These are phyloP conservation scores for Fusarium globosum DNA, from an alignment of 2,329 filamentous ascomycete species.

Conservation along the genomic window DNA sequence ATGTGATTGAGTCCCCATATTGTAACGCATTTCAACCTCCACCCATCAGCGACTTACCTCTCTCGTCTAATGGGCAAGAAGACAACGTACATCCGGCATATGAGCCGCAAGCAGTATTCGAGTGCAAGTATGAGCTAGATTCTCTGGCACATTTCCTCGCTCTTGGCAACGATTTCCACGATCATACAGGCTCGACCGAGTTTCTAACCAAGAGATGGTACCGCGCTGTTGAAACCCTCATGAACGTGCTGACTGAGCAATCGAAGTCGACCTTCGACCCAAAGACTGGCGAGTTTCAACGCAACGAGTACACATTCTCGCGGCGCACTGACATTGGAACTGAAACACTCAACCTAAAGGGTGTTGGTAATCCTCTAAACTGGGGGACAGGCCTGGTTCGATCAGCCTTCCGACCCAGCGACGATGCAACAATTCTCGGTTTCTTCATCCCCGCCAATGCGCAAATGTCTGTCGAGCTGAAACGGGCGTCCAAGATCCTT, in stretches of 20 bases:
- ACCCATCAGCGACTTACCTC: slow-evolving; percentile 78
- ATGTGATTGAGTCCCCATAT: slow-evolving; percentile 93
- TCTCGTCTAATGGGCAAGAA: slow-evolving; percentile 81
- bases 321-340: slow-evolving; percentile 84
- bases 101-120: slow-evolving; percentile 87
- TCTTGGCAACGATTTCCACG: slow-evolving; percentile 86
- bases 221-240: slow-evolving; percentile 77
- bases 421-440: slow-evolving; percentile 93
- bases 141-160: slow-evolving; percentile 92
- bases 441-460: slow-evolving; percentile 97
- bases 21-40: slow-evolving; percentile 99
- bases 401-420: slow-evolving; percentile 92
- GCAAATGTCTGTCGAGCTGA: slow-evolving; percentile 92
- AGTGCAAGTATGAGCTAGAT: slow-evolving; percentile 99
- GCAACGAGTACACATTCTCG: slow-evolving; percentile 89
- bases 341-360: slow-evolving; percentile 85
- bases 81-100: slow-evolving; percentile 89
- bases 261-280: slow-evolving; percentile 83
- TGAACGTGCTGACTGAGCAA: slow-evolving; percentile 81
- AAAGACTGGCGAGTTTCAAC: slow-evolving; percentile 69
- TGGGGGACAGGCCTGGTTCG: slow-evolving; percentile 85
- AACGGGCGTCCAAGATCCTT: slow-evolving; percentile 78
- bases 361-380: slow-evolving; percentile 92
- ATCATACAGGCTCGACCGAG: slow-evolving; percentile 78
- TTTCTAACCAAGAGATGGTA: slow-evolving; percentile 86